Evolutionary conservation across 2,329 filamentous ascomycete genomes (phyloP).

Genomic region (Cladosporium sp.): DNA sequence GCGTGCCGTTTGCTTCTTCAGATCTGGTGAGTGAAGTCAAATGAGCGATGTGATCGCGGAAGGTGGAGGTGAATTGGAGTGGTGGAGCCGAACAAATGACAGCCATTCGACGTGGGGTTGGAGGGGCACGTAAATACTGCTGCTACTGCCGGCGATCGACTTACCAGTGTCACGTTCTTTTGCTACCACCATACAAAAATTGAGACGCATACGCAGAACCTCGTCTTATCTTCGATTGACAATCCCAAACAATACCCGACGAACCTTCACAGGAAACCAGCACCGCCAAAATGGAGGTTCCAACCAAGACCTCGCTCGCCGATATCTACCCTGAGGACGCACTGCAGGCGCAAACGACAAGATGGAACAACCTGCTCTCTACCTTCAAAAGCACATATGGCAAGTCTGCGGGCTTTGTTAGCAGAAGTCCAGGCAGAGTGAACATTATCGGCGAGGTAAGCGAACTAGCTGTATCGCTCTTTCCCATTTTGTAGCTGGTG

Average conservation of each 20-base stretch:
- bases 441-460: slow-evolving; percentile 88
- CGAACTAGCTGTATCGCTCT: neutral
- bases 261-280: neutral
- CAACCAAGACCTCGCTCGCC: slow-evolving; percentile 67
- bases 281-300: slow-evolving; percentile 42
- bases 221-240: neutral
- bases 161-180: neutral
- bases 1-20: too few relatives aligned
- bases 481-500: too few relatives aligned
- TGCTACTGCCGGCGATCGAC: neutral
- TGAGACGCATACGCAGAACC: neutral
- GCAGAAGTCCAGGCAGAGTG: slow-evolving; percentile 87
- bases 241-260: neutral
- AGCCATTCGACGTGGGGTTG: neutral
- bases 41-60: neutral
- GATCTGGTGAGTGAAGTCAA: neutral
- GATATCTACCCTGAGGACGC: slow-evolving; percentile 81
- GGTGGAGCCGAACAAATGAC: neutral
- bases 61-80: neutral
- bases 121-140: slow-evolving; percentile 1
- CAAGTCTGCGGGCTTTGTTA: slow-evolving; percentile 70
- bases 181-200: neutral
- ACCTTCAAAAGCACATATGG: slow-evolving; percentile 70
- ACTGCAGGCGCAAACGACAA: slow-evolving; percentile 59
- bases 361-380: slow-evolving; percentile 72